Conservation (phyloP, 805 yeast genomes). For the Candida insectorum region DNA sequence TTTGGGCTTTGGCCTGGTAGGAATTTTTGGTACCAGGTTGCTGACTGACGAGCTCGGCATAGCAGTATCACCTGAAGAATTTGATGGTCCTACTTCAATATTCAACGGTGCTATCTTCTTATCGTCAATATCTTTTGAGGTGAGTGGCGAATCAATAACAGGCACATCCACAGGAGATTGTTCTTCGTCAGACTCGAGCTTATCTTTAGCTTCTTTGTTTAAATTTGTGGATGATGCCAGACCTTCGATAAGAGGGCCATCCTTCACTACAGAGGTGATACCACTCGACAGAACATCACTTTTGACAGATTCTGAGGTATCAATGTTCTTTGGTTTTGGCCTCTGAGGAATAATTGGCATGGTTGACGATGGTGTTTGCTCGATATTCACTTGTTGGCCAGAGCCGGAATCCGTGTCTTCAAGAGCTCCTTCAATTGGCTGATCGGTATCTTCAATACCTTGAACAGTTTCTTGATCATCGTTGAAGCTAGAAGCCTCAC, state of each 20-base stretch:
- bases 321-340: conserved; percentile 1
- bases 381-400: neutral
- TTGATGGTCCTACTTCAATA: neutral
- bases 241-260: no score
- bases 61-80: neutral
- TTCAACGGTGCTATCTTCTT: neutral
- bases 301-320: neutral
- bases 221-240: no score
- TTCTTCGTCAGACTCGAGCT: neutral
- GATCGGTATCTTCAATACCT: conserved; percentile 17
- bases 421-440: no score
- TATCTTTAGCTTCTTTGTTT: no score
- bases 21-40: conserved; percentile 4
- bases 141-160: neutral
- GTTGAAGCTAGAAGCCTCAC: conserved; percentile 23
- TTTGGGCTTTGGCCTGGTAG: conserved; percentile 5
- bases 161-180: neutral
- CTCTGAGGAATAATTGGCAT: conserved; percentile 11
- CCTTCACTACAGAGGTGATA: no score
- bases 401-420: neutral
- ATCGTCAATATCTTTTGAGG: neutral
- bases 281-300: no score
- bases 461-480: conserved; percentile 32
- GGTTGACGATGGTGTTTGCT: neutral
- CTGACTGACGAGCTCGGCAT: neutral